A percentile compares a stretch with the other conserved stretches of the same genome.
phyloP scores from a whole-genome alignment of 225 moss, liverwort and hornwort species.

The Pseudoscleropodium purum region DNA sequence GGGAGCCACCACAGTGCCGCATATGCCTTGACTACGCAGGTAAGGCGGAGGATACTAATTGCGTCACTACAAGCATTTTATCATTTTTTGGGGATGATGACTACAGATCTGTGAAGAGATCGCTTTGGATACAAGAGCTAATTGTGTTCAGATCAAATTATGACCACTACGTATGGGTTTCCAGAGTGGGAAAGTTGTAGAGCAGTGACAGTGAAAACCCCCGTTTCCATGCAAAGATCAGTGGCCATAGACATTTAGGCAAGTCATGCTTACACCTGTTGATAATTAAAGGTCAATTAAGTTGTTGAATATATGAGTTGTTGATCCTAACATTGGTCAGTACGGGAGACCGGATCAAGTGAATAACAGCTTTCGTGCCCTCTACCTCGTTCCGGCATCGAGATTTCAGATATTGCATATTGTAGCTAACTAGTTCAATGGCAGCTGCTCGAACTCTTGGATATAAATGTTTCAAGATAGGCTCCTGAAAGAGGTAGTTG shows the following conservation, averaged over 20 bases:
- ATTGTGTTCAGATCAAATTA: not conserved
- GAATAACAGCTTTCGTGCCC: not conserved
- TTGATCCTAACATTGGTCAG: not conserved
- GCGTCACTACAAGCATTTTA: not conserved
- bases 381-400: not conserved
- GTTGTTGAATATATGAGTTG: not conserved
- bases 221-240: not conserved
- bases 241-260: not conserved
- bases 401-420: not conserved
- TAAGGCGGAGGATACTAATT: not conserved
- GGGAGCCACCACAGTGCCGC: constrained; percentile 76
- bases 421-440: not conserved
- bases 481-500: not conserved
- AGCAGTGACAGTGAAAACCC: not conserved
- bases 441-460: not conserved
- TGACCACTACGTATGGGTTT: not conserved
- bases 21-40: constrained; percentile 84
- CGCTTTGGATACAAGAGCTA: not conserved
- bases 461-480: not conserved
- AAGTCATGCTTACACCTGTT: not conserved
- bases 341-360: not conserved
- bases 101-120: not conserved
- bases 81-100: too few species aligned
- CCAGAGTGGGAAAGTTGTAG: not conserved
- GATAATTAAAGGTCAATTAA: not conserved